A percentile compares a stretch with the other conserved stretches of the same genome.
Conservation (phyloP, 2,329 filamentous ascomycete genomes). For the Colletotrichum sp. region DNA sequence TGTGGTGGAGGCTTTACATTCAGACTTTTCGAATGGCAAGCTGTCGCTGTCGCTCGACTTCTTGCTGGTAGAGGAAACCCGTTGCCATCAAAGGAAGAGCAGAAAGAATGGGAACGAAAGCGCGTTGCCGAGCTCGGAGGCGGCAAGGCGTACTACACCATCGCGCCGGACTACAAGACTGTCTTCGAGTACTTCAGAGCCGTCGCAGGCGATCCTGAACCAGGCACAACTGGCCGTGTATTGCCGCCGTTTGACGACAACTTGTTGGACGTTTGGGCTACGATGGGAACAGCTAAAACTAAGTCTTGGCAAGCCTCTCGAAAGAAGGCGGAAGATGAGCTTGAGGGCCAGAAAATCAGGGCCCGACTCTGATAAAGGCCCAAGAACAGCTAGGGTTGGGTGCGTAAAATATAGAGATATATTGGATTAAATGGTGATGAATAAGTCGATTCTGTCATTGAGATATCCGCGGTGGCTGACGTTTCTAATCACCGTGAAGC, state of each 20-base stretch:
- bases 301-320: conserved; percentile 30
- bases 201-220: conserved; percentile 45
- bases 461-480: no score
- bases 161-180: conserved; percentile 37
- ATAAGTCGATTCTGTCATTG: neutral
- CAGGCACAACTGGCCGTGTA: conserved; percentile 39
- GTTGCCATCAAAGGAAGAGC: conserved; percentile 30
- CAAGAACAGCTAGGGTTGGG: neutral
- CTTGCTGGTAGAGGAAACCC: conserved; percentile 33
- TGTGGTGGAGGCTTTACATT: conserved; percentile 40
- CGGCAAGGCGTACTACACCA: conserved; percentile 37
- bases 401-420: neutral
- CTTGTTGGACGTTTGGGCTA: conserved; percentile 37
- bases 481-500: neutral
- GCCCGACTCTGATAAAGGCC: neutral
- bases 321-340: conserved; percentile 29
- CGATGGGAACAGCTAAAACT: conserved; percentile 32
- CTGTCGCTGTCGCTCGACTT: conserved; percentile 38
- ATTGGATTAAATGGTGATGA: neutral
- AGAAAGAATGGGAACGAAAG: conserved; percentile 35
- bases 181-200: conserved; percentile 43
- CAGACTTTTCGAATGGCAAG: conserved; percentile 42
- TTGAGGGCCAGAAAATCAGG: neutral
- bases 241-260: conserved; percentile 46
- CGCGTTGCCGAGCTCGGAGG: conserved; percentile 31